These are phyloP conservation scores for Flaveria bidentis DNA, from an alignment of 129 eudicot species.

Conservation along the genomic window DNA sequence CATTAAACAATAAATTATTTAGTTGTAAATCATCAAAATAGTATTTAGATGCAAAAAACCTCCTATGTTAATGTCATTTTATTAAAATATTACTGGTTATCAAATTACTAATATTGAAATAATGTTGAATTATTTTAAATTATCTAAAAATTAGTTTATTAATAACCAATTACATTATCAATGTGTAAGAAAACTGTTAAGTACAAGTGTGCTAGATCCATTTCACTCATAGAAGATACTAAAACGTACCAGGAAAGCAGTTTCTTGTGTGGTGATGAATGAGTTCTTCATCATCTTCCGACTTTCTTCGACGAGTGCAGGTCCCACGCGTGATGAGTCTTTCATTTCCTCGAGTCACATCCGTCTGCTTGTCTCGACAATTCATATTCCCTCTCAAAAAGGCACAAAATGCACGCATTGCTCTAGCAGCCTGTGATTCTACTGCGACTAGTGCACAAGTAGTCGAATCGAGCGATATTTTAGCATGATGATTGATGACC, in stretches of 20 bases:
- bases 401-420: conserved; percentile 26
- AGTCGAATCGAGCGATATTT: not conserved
- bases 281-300: conserved; percentile 25
- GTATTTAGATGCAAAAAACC: too few species aligned
- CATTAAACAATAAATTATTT: too few species aligned
- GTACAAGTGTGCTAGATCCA: conserved; percentile 16
- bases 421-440: conserved; percentile 6
- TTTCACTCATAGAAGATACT: not conserved
- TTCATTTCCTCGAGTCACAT: conserved; percentile 28
- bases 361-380: conserved; percentile 38
- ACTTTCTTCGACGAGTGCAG: conserved; percentile 8
- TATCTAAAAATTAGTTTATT: not conserved
- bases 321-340: conserved; percentile 13
- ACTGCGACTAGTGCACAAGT: not conserved
- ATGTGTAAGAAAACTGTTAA: not conserved
- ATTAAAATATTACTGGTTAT: not conserved
- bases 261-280: conserved; percentile 9
- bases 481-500: not conserved
- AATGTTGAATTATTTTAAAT: not conserved
- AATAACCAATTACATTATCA: not conserved
- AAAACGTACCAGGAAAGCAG: conserved; percentile 31
- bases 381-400: conserved; percentile 23
- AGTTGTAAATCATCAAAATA: too few species aligned
- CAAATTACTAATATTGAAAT: not conserved
- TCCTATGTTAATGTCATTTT: too few species aligned